Percentiles rank a stretch among this genome's conserved stretches.
Conservation (phyloP, 73 alveolate genomes). For the Tetrahymena malaccensis region DNA sequence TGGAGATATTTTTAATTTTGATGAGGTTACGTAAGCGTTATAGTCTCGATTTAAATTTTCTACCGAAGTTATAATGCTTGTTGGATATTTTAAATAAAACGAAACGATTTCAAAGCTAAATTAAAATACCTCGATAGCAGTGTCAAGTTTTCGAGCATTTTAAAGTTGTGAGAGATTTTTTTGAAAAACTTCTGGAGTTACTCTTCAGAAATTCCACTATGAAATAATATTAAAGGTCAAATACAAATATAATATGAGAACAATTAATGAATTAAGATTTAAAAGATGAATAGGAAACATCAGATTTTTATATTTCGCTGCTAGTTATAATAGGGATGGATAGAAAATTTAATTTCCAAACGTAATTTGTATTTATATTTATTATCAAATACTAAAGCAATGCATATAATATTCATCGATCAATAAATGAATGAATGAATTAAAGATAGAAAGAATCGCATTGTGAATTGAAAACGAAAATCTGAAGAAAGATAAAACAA, state of each 20-base stretch:
- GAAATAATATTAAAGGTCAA: background rate
- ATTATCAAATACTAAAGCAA: too few relatives aligned
- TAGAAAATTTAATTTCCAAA: too few relatives aligned
- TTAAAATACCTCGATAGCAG: background rate
- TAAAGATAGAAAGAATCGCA: too few relatives aligned
- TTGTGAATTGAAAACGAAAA: background rate
- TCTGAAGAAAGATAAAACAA: background rate
- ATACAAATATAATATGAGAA: background rate
- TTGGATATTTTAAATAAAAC: too few relatives aligned
- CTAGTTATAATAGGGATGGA: too few relatives aligned
- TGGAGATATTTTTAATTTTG: background rate
- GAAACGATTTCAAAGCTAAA: background rate
- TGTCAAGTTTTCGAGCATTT: background rate
- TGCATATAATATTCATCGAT: too few relatives aligned
- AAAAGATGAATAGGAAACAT: background rate
- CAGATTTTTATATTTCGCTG: background rate
- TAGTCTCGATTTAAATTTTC: too few relatives aligned
- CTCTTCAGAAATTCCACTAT: background rate
- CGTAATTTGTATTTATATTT: too few relatives aligned
- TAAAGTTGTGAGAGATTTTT: background rate
- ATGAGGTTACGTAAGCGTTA: too few relatives aligned
- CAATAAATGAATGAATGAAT: too few relatives aligned
- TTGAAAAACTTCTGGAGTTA: background rate
- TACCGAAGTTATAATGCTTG: too few relatives aligned
- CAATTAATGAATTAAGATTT: background rate